Evolutionary conservation across 2,329 filamentous ascomycete species (phyloP), one percentile per base, ranked within the genome.

Genomic region (Stemphylium lycopersici): DNA sequence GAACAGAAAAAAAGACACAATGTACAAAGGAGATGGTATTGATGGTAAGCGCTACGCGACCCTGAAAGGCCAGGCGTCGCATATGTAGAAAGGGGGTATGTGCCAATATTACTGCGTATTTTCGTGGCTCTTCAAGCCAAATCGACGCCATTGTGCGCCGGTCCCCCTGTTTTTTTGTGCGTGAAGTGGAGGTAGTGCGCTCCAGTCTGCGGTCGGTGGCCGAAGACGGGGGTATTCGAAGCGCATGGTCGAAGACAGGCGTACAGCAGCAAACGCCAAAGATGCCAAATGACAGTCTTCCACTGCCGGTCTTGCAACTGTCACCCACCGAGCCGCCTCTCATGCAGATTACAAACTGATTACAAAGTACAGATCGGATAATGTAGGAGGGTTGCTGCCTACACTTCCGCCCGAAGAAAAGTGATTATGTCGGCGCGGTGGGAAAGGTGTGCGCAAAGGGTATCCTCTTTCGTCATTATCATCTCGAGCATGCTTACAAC

Each of bases 401-500:
- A 52, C 31, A 32, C 39, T 39, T 48, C 46, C 38, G 43, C 41
- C 42, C 47, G 52, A 61, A 55, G 56, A 55, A 57, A 57, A 64
- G 52, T 52, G 50, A 53, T 45, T 60, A 66, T 66, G 56, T 62
- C 56, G 59, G 58, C 51, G 49, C 57, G 55, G 44, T 60, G 62
- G 61, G 61, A 58, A 62, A 57, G 58, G 59, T 63, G 61, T 66
- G 62, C 58, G 61, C 64, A 60, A 45, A 48, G 58, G 58, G 59
- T 68, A 65, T 66, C 45, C 45, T 57, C 57, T 60, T 56, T 61
- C 53, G 38, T 65, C 50, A 52, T 58, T 53, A 52, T 59, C 59
- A 41, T 58, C 38, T 26, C 49, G 36, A 55, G 42, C 50, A 43
- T 44, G 60, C 67, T 78, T 80, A 89, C 75, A 89, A 78, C 56